Percentiles rank a stretch among this genome's conserved stretches.
Evolutionary conservation across 2,329 filamentous ascomycete genomes (phyloP).

Genomic region (Sporothrix mexicana): DNA sequence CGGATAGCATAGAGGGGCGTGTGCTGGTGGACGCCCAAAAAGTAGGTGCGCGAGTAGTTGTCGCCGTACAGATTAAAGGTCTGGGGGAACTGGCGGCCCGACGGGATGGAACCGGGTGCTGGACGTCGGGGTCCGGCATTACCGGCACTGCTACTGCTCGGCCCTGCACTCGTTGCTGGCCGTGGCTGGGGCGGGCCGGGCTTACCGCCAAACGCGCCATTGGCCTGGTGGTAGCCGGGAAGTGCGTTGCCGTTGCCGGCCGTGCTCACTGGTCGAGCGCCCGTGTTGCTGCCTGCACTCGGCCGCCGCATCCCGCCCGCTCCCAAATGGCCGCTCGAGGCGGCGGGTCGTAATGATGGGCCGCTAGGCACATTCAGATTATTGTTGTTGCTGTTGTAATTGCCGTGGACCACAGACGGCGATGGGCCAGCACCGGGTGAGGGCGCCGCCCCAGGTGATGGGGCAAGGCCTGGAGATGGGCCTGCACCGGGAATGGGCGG

Average conservation of each 20-base stretch:
- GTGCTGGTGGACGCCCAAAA: slow-evolving; percentile 44
- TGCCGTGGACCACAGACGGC: neutral
- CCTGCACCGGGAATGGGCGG: neutral
- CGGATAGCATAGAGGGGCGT: slow-evolving; percentile 45
- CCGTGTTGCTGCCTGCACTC: neutral
- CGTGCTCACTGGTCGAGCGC: too few relatives aligned
- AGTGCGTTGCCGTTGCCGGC: neutral
- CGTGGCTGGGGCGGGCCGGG: neutral
- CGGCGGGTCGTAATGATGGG: neutral
- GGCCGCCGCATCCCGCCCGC: neutral
- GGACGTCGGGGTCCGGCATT: slow-evolving; percentile 6
- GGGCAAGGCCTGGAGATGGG: neutral
- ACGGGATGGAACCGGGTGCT: slow-evolving; percentile 34
- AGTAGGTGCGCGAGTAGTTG: slow-evolving; percentile 37
- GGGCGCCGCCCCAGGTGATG: neutral
- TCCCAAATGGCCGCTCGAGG: slow-evolving; percentile 23
- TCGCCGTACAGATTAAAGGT: slow-evolving; percentile 45
- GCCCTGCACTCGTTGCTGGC: neutral
- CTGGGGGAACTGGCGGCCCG: slow-evolving; percentile 43
- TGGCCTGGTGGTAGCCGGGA: neutral
- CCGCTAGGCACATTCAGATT: neutral
- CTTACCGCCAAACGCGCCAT: neutral
- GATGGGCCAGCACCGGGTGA: neutral
- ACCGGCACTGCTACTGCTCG: neutral
- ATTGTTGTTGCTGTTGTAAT: neutral